phyloP scores from a whole-genome alignment of 2,329 filamentous ascomycete genomes.

The Aureobasidium vineae region DNA sequence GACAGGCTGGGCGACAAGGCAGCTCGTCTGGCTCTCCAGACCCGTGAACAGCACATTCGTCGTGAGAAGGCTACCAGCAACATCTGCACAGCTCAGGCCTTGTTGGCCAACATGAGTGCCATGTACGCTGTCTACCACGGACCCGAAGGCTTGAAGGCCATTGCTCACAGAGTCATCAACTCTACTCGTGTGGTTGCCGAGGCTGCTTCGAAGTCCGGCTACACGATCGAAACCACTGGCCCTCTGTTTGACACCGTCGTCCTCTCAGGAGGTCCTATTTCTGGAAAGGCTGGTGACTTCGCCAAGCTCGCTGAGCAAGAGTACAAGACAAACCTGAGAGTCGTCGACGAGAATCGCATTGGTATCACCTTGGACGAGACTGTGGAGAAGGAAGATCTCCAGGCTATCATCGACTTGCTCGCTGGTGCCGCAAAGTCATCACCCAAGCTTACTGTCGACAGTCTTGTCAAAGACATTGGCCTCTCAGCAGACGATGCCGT shows the following conservation, averaged over 20 bases:
- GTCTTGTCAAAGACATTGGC: constrained; percentile 41
- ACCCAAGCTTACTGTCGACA: constrained; percentile 36
- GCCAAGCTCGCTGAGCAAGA: constrained; percentile 51
- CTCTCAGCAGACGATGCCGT: constrained; percentile 36
- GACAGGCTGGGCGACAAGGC: constrained; percentile 80
- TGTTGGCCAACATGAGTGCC: constrained; percentile 93
- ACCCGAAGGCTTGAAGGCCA: constrained; percentile 74
- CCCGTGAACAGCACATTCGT: constrained; percentile 92
- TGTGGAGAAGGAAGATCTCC: constrained; percentile 56
- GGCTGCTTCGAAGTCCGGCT: constrained; percentile 58
- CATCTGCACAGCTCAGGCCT: constrained; percentile 91
- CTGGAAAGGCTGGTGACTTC: constrained; percentile 49
- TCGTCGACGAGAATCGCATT: constrained; percentile 59
- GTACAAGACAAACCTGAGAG: constrained; percentile 61
- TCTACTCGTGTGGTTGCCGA: constrained; percentile 53
- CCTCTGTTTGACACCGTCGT: constrained; percentile 79
- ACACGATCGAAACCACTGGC: constrained; percentile 40
- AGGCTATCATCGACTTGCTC: constrained; percentile 52
- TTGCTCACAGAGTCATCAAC: constrained; percentile 73
- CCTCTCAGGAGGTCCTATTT: constrained; percentile 50
- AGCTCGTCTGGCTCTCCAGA: constrained; percentile 82
- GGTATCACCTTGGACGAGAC: constrained; percentile 79
- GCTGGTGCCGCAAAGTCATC: constrained; percentile 27
- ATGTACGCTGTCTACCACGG: constrained; percentile 96
- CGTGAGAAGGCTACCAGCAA: constrained; percentile 97